Base-by-base conservation (phyloP, 768 basidiomycete genomes). In the Lactifluus volemus region DNA sequence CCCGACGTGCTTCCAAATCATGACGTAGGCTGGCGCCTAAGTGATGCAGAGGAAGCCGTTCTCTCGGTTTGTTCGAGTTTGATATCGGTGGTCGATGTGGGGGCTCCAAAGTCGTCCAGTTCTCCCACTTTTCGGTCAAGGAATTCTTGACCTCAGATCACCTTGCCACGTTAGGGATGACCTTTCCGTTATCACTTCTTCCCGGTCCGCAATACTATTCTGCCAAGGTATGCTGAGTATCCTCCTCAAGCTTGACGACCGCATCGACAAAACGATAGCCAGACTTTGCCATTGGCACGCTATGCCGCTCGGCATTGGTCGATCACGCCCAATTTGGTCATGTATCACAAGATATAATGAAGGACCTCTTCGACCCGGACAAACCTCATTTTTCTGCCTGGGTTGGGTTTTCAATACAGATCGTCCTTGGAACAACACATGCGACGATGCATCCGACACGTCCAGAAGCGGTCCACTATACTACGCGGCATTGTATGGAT, bases 101-200 rank as follows among this genome's bases (percentile, higher is more conserved):
- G 25, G 25, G 25, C 25, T 25, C 2, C 25, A 25, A 25, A 25
- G 25, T 25, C 25, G 25, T 25, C 2, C 25, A 25, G 2, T 25
- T 25, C 25, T 25, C 25, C 25, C 25, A 25, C 25, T 25, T 25
- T 25, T 25, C 25, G 2, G 25, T 25, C 25, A 25, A 25, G 25
- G 59, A 60, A 17, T 60, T 44, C 53, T n/a, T 60, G 32, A 55
- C 32, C 9, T 60, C 53, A 2, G 32, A 34, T 9, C 59, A 48
- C 15, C 48, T 60, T 5, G 32, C 41, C 5, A 30, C 2, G 1
- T 41, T 39, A 5, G 21, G 0, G 32, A 49, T 2, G 30, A 19
- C 3, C 30, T 60, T 44, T 55, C 59, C 53, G 25, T 25, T 25
- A 25, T 25, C 25, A 25, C 25, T 25, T 25, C 25, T 25, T 25